Conservation (phyloP, 768 basidiomycete species). For the Pleurotus citrinopileatus region DNA sequence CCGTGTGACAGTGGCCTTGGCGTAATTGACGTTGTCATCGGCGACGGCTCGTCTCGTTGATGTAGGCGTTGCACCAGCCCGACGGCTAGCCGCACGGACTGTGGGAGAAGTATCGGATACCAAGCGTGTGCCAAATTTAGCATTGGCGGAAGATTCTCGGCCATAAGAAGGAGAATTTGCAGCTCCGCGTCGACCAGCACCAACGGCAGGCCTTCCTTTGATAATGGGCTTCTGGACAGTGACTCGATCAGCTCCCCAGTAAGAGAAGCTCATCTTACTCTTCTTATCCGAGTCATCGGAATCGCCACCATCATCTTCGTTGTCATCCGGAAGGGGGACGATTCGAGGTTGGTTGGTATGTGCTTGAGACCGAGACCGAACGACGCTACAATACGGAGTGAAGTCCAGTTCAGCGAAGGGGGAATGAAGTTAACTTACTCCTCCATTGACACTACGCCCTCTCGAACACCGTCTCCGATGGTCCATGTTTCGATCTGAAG, state of each 20-base stretch:
- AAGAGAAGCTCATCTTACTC: conserved; percentile 93
- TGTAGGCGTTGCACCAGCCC: conserved; percentile 47
- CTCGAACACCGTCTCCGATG: conserved; percentile 69
- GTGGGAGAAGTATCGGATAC: conserved; percentile 54
- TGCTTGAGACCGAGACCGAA: conserved; percentile 63
- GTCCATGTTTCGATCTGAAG: conserved; percentile 83
- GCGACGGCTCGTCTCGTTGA: conserved; percentile 42
- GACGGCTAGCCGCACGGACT: conserved; percentile 60
- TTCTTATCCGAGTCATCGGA: conserved; percentile 87
- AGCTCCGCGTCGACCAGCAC: conserved; percentile 40
- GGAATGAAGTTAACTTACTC: conserved; percentile 54
- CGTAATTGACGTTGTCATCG: conserved; percentile 63
- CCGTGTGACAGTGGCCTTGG: conserved; percentile 70
- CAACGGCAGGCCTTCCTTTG: conserved; percentile 34
- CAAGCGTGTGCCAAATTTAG: conserved; percentile 87
- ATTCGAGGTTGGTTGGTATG: conserved; percentile 58
- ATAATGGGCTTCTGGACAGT: conserved; percentile 78
- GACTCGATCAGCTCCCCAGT: conserved; percentile 91
- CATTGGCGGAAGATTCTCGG: conserved; percentile 83
- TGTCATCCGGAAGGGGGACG: conserved; percentile 66
- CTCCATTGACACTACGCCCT: conserved; percentile 87
- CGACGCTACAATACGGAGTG: conserved; percentile 47
- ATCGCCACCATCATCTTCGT: conserved; percentile 55
- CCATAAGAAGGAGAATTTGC: conserved; percentile 53
- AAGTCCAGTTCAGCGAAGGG: background rate